Evolutionary conservation across 352 stramenopile genomes (phyloP), one percentile per base, ranked within the genome.

Genomic region (Phytophthora cryptogea): DNA sequence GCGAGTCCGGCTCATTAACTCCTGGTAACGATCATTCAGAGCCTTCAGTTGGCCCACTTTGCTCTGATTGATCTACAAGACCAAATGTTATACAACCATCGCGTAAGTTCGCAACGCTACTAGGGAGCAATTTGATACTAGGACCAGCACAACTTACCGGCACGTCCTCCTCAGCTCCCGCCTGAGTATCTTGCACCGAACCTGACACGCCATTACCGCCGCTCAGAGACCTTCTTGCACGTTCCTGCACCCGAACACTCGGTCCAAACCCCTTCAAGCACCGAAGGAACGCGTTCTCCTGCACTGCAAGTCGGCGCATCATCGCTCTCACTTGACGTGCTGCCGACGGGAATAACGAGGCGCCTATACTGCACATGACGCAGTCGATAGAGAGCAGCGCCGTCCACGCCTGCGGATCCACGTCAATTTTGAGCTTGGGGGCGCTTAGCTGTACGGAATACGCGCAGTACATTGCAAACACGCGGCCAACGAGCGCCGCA

Each of bases 241-340:
- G 45, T 6, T 62, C 31, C 17, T 51, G 50, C 8, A 48, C 48
- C 20, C 55, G 49, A 55, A 66, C 45, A 43, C 26, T 61, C 13
- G 53, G 37, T 33, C 67, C 63, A 60, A 75, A 85, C 0, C 78
- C 80, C 8, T 76, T 54, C 13, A 92, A 60, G 51, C 83, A 92
- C 42, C 74, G 68, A 39, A 89, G 54, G 44, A 92, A 92, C n/a
- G 78, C 80, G 20, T 82, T 68, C n/a, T 90, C 80, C 32, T 75
- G 55, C 23, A 74, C 40, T 17, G 63, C 70, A 2, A 92, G 61
- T 0, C 56, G 60, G 17, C 59, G 65, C 27, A 92, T 73, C 42
- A 92, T 84, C 10, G 69, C 66, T 28, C 75, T 58, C 27, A 74
- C 80, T 55, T 90, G 62, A 20, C 45, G 59, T 1, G 65, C 58